Conservation (phyloP, 192 early-diverging fungal genomes). For the Rhizoclosmatium globosum region DNA sequence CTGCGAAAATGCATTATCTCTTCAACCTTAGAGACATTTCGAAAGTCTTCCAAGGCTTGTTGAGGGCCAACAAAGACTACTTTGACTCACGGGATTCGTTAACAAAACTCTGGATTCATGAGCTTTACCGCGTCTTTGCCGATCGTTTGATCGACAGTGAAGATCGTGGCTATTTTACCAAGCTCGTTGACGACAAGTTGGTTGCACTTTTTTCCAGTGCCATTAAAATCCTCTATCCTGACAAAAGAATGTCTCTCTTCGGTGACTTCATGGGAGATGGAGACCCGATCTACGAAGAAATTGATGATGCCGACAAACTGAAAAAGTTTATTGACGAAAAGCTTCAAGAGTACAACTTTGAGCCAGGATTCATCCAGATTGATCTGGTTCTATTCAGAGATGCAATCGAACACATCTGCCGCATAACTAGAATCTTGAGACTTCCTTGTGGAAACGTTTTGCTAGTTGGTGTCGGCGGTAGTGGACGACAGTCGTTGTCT, state of each 20-base stretch:
- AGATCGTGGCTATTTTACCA: slow-evolving; percentile 58
- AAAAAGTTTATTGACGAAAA: slow-evolving; percentile 63
- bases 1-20: slow-evolving; percentile 67
- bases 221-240: slow-evolving; percentile 57
- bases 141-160: slow-evolving; percentile 63
- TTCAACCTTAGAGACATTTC: slow-evolving; percentile 70
- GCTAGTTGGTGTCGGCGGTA: slow-evolving; percentile 66
- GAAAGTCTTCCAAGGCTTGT: slow-evolving; percentile 67
- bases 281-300: slow-evolving; percentile 59
- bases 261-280: slow-evolving; percentile 61
- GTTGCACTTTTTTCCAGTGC: slow-evolving; percentile 52
- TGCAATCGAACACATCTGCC: slow-evolving; percentile 68
- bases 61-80: slow-evolving; percentile 62
- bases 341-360: slow-evolving; percentile 62
- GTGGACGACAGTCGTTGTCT: slow-evolving; percentile 58
- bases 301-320: slow-evolving; percentile 52
- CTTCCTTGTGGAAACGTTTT: slow-evolving; percentile 63
- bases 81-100: slow-evolving; percentile 61
- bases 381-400: slow-evolving; percentile 64
- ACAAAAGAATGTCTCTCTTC: slow-evolving; percentile 60
- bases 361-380: slow-evolving; percentile 61
- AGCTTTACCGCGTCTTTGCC: slow-evolving; percentile 60
- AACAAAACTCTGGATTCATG: slow-evolving; percentile 65
- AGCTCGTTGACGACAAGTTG: slow-evolving; percentile 65
- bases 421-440: slow-evolving; percentile 62